phyloP scores from a whole-genome alignment of 768 basidiomycete species.

The Boletus patriciae region DNA sequence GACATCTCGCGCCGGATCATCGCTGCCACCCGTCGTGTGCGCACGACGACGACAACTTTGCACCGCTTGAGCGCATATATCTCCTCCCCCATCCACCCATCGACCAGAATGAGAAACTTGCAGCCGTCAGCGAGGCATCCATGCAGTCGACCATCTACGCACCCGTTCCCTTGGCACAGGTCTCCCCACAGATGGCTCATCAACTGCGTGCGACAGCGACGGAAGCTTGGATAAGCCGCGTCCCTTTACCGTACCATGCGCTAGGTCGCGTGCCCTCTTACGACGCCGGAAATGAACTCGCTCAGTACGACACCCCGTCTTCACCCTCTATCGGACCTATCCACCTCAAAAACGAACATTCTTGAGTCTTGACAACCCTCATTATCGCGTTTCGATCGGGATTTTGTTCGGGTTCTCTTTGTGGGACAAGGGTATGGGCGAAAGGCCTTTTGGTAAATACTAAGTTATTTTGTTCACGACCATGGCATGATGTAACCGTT shows the following conservation, averaged over 20 bases:
- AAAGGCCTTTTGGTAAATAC: not conserved
- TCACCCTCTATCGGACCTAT: conserved; percentile 21
- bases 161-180: conserved; percentile 58
- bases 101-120: conserved; percentile 8
- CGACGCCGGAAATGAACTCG: conserved; percentile 3
- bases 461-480: not conserved
- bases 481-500: not conserved
- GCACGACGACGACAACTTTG: conserved; percentile 22
- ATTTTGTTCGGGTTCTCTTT: not conserved
- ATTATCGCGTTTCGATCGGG: not conserved
- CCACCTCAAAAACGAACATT: conserved; percentile 14
- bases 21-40: conserved; percentile 3
- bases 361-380: conserved; percentile 11
- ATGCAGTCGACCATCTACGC: conserved; percentile 51
- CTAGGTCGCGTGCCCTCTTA: not conserved
- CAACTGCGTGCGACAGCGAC: conserved; percentile 53
- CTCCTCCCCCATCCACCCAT: conserved; percentile 46
- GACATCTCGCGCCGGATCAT: conserved; percentile 50
- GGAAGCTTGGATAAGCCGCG: conserved; percentile 62
- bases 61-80: conserved; percentile 58
- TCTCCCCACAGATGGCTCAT: conserved; percentile 53
- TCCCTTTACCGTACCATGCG: conserved; percentile 3
- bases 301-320: not conserved
- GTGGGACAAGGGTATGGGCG: not conserved
- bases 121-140: not conserved